Conservation (phyloP, 352 stramenopile species). For the Globisporangium solare region DNA sequence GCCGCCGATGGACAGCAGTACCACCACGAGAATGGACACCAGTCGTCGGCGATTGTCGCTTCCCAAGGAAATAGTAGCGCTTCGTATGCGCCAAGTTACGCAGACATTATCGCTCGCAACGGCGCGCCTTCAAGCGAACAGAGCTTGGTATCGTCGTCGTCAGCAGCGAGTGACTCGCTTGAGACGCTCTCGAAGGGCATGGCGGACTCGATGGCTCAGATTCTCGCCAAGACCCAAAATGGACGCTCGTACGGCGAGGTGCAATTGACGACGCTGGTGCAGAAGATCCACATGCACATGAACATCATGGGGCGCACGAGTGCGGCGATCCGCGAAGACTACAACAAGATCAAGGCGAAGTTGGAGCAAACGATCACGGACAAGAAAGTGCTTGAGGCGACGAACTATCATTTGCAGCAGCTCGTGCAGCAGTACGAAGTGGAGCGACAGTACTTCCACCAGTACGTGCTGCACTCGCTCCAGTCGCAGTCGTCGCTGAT, state of each 20-base stretch:
- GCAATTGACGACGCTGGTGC: constrained; percentile 31
- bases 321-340: constrained; percentile 28
- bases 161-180: constrained; percentile 16
- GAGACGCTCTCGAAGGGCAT: constrained; percentile 27
- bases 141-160: constrained; percentile 8
- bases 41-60: constrained; percentile 12
- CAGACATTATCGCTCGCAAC: constrained; percentile 17
- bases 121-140: constrained; percentile 4
- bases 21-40: neutral
- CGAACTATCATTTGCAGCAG: constrained; percentile 23
- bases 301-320: constrained; percentile 39
- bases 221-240: constrained; percentile 28
- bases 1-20: constrained; percentile 13
- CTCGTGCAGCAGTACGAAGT: constrained; percentile 27
- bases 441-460: constrained; percentile 31
- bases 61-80: constrained; percentile 4
- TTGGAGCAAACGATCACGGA: constrained; percentile 30
- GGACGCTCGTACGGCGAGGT: constrained; percentile 25
- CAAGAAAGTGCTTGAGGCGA: constrained; percentile 26
- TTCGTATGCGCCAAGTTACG: constrained; percentile 18
- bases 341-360: constrained; percentile 28
- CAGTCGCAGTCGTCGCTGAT: constrained; percentile 20
- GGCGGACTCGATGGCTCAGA: constrained; percentile 30
- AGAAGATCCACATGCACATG: constrained; percentile 36
- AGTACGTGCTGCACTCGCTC: constrained; percentile 23